phyloP scores from a whole-genome alignment of 768 basidiomycete genomes.

The Tubosaeta brunneosetosa region DNA sequence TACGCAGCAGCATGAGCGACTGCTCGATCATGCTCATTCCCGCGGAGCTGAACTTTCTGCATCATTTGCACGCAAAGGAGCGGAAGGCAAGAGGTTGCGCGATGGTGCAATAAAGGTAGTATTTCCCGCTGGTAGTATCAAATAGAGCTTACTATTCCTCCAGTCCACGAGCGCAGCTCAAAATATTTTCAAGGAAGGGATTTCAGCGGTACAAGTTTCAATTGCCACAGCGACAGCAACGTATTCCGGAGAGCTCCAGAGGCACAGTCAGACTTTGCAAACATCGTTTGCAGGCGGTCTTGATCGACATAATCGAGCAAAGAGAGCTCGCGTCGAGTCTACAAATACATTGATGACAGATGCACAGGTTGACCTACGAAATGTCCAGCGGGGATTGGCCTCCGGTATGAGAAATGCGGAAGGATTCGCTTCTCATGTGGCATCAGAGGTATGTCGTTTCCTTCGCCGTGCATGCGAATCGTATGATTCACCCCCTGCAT shows the following conservation, averaged over 20 bases:
- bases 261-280: constrained; percentile 42
- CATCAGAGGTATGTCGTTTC: constrained; percentile 46
- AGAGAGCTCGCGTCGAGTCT: constrained; percentile 63
- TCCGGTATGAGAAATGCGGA: constrained; percentile 49
- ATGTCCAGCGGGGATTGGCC: constrained; percentile 46
- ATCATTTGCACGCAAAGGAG: constrained; percentile 41
- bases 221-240: constrained; percentile 44
- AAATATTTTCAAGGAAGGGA: constrained; percentile 36
- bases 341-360: constrained; percentile 46
- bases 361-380: constrained; percentile 48
- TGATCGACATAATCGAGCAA: constrained; percentile 56
- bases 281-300: constrained; percentile 50
- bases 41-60: constrained; percentile 40
- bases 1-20: constrained; percentile 43
- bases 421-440: constrained; percentile 37
- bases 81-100: constrained; percentile 49
- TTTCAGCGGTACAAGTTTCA: constrained; percentile 42
- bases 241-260: constrained; percentile 50
- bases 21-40: constrained; percentile 38
- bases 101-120: constrained; percentile 59
- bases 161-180: constrained; percentile 43
- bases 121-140: background rate
- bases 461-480: background rate
- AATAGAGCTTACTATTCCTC: constrained; percentile 10
- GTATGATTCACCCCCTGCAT: constrained; percentile 2